Base-by-base conservation (phyloP, 2,329 filamentous ascomycete genomes). In the Arthroderma uncinatum region DNA sequence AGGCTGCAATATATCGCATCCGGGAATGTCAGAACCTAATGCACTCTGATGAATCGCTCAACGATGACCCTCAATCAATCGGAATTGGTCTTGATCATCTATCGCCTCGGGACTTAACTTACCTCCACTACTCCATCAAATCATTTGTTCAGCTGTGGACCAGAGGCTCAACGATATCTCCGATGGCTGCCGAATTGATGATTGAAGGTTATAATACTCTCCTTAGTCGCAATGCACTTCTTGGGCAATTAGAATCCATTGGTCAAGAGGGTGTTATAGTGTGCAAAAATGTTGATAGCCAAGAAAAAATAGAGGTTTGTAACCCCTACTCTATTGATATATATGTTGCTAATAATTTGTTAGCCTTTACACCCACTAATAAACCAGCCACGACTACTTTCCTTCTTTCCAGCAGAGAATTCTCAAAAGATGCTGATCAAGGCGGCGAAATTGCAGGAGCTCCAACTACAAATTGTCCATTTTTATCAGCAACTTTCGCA, bases 311-410 rank as follows among this genome's bases (percentile, higher is more conserved):
- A 33, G 60, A 63, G 59, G 62, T 63, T 44, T 37, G 25, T 14
- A 21, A 23, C 39, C 36, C 21, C 16, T 33, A 4, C 28, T 12
- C 39, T 28, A 40, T 28, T 10, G 10, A 48, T 44, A 21, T 28
- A 37, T 54, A 19, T 25, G 8, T 2, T 23, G 62, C 56, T 63
- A 56, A 63, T 50, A 42, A 64, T 66, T 21, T 42, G 14, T 10
- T 68, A 73, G 59, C 70, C 71, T 39, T 59, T 74, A 34, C 70
- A 74, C 59, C 70, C 69, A 39, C 65, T 74, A 12, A 65, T 70
- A 19, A 73, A 74, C 58, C 71, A 74, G 57, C 70, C 72, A 6
- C 58, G 59, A 5, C 56, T 70, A 19, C 58, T 68, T 2, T n/a
- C 60, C 64, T 56, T 59, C 61, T 42, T 58, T 58, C 5, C 14